Evolutionary conservation across 2,329 filamentous ascomycete species (phyloP), one percentile per base, ranked within the genome.

Genomic region (Dactylella cylindrospora): DNA sequence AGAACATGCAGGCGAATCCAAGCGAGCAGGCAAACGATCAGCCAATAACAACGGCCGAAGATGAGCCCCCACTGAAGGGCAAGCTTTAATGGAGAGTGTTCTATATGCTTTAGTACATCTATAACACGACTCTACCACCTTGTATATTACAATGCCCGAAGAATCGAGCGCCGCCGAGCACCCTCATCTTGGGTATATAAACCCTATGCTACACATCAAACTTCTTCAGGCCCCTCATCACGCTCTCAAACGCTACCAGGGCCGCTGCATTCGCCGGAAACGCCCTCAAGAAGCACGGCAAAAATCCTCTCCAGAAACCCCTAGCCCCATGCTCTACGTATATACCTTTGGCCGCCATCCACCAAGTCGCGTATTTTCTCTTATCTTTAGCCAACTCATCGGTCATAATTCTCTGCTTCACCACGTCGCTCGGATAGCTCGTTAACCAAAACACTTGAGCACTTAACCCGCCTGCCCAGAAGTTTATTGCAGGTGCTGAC

Each of bases 391-490:
- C 76, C 9, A 90, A 74, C 1, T 76, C 77, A 0, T 97, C 93
- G 10, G 91, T 96, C 93, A 98, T 97, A 71, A 98, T 86, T 25
- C 90, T 80, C 77, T 97, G 91, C 79, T 97, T 97, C 51, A 97
- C 84, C 17, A 96, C 88, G 72, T 97, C 91, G 40, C 83, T 87
- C 1, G 93, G 91, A 71, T 97, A 97, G 66, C 86, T 88, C 13
- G 86, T 88, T 35, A 95, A 73, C 93, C 93, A 98, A 72, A 96
- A 98, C 12, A 95, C 76, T 76, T 98, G 93, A 0, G 93, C 93
- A 40, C 86, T 90, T 45, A 97, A 75, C 0, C 93, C 93, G 2
- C 93, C 93, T 0, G 93, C 91, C 91, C 91, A 97, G 76, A 98
- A 98, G 72, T 97, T 97, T 70, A 97, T 79, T 1, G 84, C 84